Evolutionary conservation across 2,329 filamentous ascomycete species (phyloP), one percentile per base, ranked within the genome.

Genomic region (Trematosphaeria pertusa): DNA sequence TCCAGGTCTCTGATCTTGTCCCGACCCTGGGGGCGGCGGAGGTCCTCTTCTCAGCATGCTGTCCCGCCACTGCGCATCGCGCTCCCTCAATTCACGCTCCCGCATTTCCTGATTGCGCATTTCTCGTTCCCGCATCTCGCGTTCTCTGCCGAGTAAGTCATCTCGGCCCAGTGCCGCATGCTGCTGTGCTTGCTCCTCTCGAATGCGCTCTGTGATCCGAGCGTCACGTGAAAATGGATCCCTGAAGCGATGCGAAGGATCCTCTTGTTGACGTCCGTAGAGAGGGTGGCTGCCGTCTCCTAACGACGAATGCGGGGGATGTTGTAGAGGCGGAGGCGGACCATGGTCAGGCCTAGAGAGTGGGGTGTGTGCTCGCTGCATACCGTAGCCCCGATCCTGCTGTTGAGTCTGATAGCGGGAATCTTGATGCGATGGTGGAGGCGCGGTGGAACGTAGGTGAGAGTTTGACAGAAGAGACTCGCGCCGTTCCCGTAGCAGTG

Each of bases 301-400:
- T 5, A 69, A 43, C 2, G 64, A 62, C 0, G 66, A 65, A 48
- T 67, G 65, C 6, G 64, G 61, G 5, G 66, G 63, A 43, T 70
- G 67, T 33, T 70, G 67, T 8, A 69, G 45, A 17, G 64, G 57
- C 15, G 56, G 56, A 32, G 62, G 61, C 31, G 65, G 65, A 3
- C 55, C 51, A 39, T 67, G 58, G 9, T 70, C 66, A 5, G 50
- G 33, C 34, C 63, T 54, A 5, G 66, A 62, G 1, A 67, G 52
- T 5, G 67, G 68, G n/a, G 68, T 71, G 22, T 70, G 68, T 8
- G 68, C 66, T 28, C 67, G 63, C 36, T 64, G 68, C 11, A 58
- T 47, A 14, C 61, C 24, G 33, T 64, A 69, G 0, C 43, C 50
- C 7, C 67, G 62, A 28, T 70, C 65, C 20, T 58, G 61, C 40